These are phyloP conservation scores for Colletotrichum sp. DNA, from an alignment of 2,329 filamentous ascomycete species.

Conservation along the genomic window DNA sequence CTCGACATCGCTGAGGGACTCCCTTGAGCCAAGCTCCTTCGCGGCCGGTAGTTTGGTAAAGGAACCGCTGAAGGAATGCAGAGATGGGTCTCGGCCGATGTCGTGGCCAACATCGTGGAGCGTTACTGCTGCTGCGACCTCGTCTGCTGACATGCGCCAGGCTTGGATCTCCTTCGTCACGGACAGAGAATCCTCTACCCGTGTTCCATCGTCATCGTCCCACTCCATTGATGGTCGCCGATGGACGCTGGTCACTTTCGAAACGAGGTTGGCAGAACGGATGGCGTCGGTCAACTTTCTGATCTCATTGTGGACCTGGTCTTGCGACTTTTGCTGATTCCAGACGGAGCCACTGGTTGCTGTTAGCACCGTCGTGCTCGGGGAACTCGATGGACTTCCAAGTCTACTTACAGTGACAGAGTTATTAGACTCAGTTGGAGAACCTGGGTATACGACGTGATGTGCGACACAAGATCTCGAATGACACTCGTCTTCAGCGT, in stretches of 20 bases:
- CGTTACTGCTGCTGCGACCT: slow-evolving; percentile 27
- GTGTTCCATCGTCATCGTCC: slow-evolving; percentile 15
- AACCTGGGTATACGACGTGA: slow-evolving; percentile 28
- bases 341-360: slow-evolving; percentile 20
- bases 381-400: neutral
- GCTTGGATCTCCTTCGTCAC: slow-evolving; percentile 26
- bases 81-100: neutral
- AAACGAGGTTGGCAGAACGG: slow-evolving; percentile 20
- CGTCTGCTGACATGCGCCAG: slow-evolving; percentile 29
- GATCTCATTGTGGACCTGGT: slow-evolving; percentile 27
- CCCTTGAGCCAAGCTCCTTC: neutral
- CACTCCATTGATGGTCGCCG: slow-evolving; percentile 3
- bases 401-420: slow-evolving; percentile 24
- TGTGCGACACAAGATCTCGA: slow-evolving; percentile 24
- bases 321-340: slow-evolving; percentile 27
- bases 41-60: neutral
- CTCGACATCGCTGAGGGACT: neutral
- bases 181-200: neutral
- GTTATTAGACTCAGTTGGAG: slow-evolving; percentile 30
- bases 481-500: slow-evolving; percentile 25
- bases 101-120: slow-evolving; percentile 20
- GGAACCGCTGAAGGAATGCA: neutral
- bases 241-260: neutral
- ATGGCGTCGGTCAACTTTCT: slow-evolving; percentile 27
- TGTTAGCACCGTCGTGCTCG: neutral